Conservation (phyloP, 2,329 filamentous ascomycete species). For the Westerdykella sp. region DNA sequence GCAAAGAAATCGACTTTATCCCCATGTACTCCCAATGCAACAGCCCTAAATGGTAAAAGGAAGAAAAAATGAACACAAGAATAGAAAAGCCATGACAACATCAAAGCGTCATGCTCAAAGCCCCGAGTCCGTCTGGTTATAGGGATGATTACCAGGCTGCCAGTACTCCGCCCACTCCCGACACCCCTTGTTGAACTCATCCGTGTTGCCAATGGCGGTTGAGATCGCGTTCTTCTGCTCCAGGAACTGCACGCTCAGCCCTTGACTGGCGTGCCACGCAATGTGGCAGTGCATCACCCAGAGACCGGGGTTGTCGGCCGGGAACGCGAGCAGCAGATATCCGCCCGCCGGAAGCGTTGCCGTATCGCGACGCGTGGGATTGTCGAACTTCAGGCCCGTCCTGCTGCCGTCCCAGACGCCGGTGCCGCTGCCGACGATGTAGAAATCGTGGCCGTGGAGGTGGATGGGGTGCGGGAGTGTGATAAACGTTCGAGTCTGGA, state of each 20-base stretch:
- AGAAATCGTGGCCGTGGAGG: constrained; percentile 41
- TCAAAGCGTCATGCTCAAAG: constrained; percentile 8
- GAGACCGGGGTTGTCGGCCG: constrained; percentile 47
- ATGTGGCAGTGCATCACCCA: constrained; percentile 35
- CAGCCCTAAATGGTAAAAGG: too few species aligned
- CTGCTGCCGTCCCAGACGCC: constrained; percentile 31
- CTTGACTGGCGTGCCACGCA: constrained; percentile 32
- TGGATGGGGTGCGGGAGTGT: constrained; percentile 38
- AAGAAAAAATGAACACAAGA: too few species aligned
- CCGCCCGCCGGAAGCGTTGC: constrained; percentile 32
- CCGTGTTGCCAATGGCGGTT: constrained; percentile 14
- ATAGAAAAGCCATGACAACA: too few species aligned
- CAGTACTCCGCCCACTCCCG: constrained; percentile 30
- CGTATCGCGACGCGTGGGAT: constrained; percentile 37
- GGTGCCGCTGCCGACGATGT: constrained; percentile 34
- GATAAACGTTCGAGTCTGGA: constrained; percentile 36
- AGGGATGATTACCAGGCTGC: constrained; percentile 24
- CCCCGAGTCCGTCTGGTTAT: constrained; percentile 31
- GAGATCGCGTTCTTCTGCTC: constrained; percentile 34
- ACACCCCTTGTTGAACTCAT: constrained; percentile 23
- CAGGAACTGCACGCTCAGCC: constrained; percentile 49
- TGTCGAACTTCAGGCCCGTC: constrained; percentile 30
- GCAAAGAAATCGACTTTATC: too few species aligned
- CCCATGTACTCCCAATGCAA: neutral
- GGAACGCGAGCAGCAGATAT: constrained; percentile 49